Base-by-base conservation (phyloP, 129 eudicot species). In the Tagetes erecta region DNA sequence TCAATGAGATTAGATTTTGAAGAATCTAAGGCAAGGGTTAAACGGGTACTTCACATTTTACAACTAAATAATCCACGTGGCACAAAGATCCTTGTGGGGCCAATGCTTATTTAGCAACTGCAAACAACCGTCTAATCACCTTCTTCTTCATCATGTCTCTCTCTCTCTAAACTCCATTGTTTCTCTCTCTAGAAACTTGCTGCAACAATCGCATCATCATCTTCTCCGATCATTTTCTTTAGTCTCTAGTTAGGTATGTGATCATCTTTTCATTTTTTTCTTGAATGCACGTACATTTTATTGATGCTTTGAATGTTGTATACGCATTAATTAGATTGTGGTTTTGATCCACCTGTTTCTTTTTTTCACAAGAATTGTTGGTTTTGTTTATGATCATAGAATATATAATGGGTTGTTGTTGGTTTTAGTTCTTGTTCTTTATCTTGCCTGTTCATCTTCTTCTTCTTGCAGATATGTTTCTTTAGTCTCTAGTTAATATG, bases 1-100 rank as follows among this genome's bases (percentile, higher is more conserved):
- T 0, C 4, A 7, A 55, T 41, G 8, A 57, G 44, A 4, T 13
- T 14, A 0, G n/a, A 11, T 33, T 33, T 12, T 1, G 8, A n/a
- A 5, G 33, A 8, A 8, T 76, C 12, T 14, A 58, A 4, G 13
- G 47, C 45, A n/a, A 45, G 81, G 76, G 65, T 9, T 47, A 78
- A 12, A 59, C 1, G 8, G 55, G 51, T 62, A 68, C 30, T 34
- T 49, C 4, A 40, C 27, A 20, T 20, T 20, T 20, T 20, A 1
- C 0, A 8, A 6, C 36, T 7, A 53, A n/a, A 6, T 20, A 5
- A 5, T 53, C 60, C 60, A 53, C 60, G 60, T 53, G 60, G 60
- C 60, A 53, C 0, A 0, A 12, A 59, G 66, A 33, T 33, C 34
- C 66, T 59, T 59, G 66, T 59, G 20, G 60, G 65, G n/a, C 65